A percentile compares a stretch with the other conserved stretches of the same genome.
Conservation (phyloP, 352 stramenopile species). For the Halophytophthora polymorphica region DNA sequence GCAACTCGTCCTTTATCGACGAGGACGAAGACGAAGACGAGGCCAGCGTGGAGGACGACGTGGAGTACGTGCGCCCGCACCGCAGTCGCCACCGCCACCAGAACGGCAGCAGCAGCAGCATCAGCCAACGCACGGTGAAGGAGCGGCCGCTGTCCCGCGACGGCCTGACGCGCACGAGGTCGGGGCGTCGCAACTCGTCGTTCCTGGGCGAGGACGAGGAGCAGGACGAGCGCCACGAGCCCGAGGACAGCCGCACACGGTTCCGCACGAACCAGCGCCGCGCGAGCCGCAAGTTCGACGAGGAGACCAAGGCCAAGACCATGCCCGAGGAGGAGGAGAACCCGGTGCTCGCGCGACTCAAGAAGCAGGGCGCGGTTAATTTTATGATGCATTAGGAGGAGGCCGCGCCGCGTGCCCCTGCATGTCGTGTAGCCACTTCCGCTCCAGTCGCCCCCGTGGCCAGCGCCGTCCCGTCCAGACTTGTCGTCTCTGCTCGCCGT, state of each 20-base stretch:
- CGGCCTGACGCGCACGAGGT: constrained; percentile 14
- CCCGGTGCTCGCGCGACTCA: constrained; percentile 68
- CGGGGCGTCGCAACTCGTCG: constrained; percentile 21
- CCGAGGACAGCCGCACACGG: constrained; percentile 31
- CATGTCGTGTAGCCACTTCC: constrained; percentile 23
- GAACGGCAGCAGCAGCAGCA: constrained; percentile 20
- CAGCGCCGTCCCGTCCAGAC: no score
- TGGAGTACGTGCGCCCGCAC: constrained; percentile 18
- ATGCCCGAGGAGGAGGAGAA: constrained; percentile 49
- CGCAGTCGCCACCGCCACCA: constrained; percentile 24
- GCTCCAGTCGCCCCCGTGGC: no score
- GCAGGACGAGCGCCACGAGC: constrained; percentile 1
- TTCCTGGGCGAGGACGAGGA: constrained; percentile 33
- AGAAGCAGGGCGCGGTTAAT: constrained; percentile 80
- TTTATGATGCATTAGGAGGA: constrained; percentile 68
- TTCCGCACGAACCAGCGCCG: constrained; percentile 36
- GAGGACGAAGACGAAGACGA: constrained; percentile 35
- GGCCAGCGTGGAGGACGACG: constrained; percentile 30
- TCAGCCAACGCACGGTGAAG: constrained; percentile 17
- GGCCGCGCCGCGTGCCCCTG: constrained; percentile 23
- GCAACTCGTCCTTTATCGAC: constrained; percentile 31
- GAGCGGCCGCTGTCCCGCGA: constrained; percentile 17
- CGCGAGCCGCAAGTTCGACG: constrained; percentile 46
- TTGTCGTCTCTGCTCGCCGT: background rate
- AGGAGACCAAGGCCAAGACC: constrained; percentile 29